Conservation (phyloP, 2,329 filamentous ascomycete species). For the Colletotrichum tofieldiae region DNA sequence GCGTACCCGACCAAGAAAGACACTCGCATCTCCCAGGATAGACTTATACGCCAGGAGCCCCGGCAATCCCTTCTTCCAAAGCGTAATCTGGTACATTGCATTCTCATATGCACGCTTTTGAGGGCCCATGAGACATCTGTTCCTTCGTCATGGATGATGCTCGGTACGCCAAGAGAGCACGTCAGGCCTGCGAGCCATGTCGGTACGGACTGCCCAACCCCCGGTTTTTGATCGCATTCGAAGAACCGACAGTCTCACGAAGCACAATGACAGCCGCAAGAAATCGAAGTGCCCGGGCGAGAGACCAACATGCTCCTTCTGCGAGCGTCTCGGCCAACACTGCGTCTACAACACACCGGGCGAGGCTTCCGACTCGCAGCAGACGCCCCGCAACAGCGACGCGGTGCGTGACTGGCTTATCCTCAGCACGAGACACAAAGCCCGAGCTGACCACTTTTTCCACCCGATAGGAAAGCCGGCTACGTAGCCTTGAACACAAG, state of each 20-base stretch:
- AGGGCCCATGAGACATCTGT: not conserved
- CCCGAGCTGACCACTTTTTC: not conserved
- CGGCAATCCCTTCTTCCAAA: not conserved
- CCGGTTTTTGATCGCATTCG: not conserved
- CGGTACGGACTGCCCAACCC: conserved; percentile 3
- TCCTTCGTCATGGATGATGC: conserved; percentile 23
- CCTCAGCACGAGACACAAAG: accelerated
- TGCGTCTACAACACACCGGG: conserved; percentile 19
- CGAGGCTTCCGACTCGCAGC: conserved; percentile 8
- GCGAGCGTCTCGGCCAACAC: conserved; percentile 22
- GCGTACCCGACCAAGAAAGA: not conserved
- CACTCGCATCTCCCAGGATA: not conserved
- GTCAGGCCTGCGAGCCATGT: conserved; percentile 34
- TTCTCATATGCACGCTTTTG: no score
- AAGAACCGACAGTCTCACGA: not conserved
- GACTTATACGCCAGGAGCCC: not conserved
- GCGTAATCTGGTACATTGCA: not conserved
- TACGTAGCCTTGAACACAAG: conserved; percentile 28
- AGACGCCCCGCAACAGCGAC: conserved; percentile 5
- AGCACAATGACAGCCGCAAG: not conserved
- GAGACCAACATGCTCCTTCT: conserved; percentile 21
- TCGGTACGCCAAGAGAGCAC: conserved; percentile 34
- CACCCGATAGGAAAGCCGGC: not conserved
- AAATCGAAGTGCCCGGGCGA: conserved; percentile 29
- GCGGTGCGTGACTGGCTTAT: not conserved